Percentiles rank a stretch among this genome's conserved stretches.
Conservation (phyloP, 1,139 yeast genomes). For the Blastobotrys aristatus region DNA sequence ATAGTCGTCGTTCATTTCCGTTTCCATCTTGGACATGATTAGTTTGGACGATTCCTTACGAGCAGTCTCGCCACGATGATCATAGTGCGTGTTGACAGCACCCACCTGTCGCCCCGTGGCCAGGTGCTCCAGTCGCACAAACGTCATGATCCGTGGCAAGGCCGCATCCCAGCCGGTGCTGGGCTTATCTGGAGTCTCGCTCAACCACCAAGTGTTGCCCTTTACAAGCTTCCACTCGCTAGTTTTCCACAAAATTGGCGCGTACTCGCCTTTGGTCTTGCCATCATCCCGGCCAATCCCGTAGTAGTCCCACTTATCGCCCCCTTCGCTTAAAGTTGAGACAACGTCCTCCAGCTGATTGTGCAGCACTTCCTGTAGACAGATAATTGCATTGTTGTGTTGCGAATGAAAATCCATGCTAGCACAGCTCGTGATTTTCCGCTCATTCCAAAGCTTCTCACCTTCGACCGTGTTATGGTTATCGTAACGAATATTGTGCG, state of each 20-base stretch:
- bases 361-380: slow-evolving; percentile 52
- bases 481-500: slow-evolving; percentile 51
- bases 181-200: slow-evolving; percentile 38
- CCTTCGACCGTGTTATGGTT: slow-evolving; percentile 28
- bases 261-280: slow-evolving; percentile 40
- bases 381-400: slow-evolving; percentile 37
- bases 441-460: slow-evolving; percentile 44
- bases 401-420: slow-evolving; percentile 41
- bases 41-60: slow-evolving; percentile 46
- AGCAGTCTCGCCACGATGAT: slow-evolving; percentile 48
- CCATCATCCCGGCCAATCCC: slow-evolving; percentile 51
- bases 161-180: slow-evolving; percentile 53
- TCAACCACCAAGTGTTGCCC: slow-evolving; percentile 30
- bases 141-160: slow-evolving; percentile 43
- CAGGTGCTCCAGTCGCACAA: slow-evolving; percentile 16
- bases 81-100: slow-evolving; percentile 55
- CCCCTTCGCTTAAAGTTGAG: slow-evolving; percentile 21
- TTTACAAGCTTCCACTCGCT: slow-evolving; percentile 39
- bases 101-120: slow-evolving; percentile 34
- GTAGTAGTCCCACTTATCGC: slow-evolving; percentile 38
- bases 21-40: slow-evolving; percentile 41
- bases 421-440: slow-evolving; percentile 39
- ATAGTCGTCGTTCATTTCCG: slow-evolving; percentile 24
- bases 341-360: slow-evolving; percentile 49
- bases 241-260: slow-evolving; percentile 41